phyloP scores from a whole-genome alignment of 2,329 filamentous ascomycete species.

The Aspergillus ruber region DNA sequence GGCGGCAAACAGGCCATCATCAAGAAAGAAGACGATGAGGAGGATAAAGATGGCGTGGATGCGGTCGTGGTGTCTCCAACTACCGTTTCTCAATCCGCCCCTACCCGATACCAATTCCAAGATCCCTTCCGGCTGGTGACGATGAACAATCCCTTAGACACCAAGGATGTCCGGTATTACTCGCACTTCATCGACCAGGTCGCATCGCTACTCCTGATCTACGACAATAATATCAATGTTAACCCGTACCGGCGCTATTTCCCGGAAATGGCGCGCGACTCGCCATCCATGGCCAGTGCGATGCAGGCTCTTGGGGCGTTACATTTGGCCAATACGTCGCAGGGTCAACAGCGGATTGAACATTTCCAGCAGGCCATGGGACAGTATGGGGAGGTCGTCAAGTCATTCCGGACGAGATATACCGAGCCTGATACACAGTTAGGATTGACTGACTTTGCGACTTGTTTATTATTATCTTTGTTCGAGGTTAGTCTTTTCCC shows the following conservation, averaged over 20 bases:
- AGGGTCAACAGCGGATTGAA: constrained; percentile 22
- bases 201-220: constrained; percentile 28
- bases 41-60: constrained; percentile 10
- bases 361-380: constrained; percentile 35
- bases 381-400: constrained; percentile 33
- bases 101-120: constrained; percentile 20
- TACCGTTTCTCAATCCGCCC: constrained; percentile 11
- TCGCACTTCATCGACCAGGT: constrained; percentile 30
- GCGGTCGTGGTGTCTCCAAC: constrained; percentile 22
- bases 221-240: constrained; percentile 30
- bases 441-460: constrained; percentile 27
- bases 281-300: constrained; percentile 29
- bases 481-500: constrained; percentile 23
- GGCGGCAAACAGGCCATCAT: background rate
- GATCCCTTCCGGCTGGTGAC: constrained; percentile 17
- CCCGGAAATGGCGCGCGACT: constrained; percentile 27
- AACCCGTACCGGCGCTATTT: constrained; percentile 32
- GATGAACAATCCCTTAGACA: constrained; percentile 16
- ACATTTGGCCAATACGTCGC: constrained; percentile 35
- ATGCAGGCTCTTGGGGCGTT: constrained; percentile 37
- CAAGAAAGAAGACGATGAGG: constrained; percentile 7
- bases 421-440: constrained; percentile 18
- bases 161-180: constrained; percentile 27
- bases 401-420: constrained; percentile 23
- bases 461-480: constrained; percentile 27